Conservation (phyloP, 2,329 filamentous ascomycete genomes). For the Lasiodiplodia sp. region DNA sequence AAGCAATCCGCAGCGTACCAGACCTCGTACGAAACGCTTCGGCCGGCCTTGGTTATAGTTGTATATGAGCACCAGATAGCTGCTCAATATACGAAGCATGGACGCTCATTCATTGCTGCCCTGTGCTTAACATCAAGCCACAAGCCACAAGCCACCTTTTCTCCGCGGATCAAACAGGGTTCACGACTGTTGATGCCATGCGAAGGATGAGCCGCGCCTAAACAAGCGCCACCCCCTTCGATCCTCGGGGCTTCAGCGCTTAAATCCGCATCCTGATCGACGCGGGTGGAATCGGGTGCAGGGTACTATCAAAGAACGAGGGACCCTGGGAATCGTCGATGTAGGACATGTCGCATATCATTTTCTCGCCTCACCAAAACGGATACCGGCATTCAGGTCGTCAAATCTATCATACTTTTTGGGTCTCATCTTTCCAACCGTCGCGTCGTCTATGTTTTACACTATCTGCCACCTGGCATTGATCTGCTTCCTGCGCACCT, state of each 20-base stretch:
- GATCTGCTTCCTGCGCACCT: constrained; percentile 70
- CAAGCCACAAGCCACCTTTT: background rate
- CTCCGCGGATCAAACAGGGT: background rate
- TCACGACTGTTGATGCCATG: constrained; percentile 1
- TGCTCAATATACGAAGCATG: no score
- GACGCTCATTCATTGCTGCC: no score
- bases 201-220: background rate
- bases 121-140: no score
- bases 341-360: constrained; percentile 3
- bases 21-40: no score
- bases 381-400: background rate
- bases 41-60: no score
- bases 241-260: constrained; percentile 8
- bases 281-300: constrained; percentile 14
- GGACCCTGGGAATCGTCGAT: background rate
- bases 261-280: constrained; percentile 13
- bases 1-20: no score
- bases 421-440: constrained; percentile 17
- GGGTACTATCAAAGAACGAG: background rate
- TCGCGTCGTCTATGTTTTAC: constrained; percentile 17
- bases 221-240: background rate
- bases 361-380: constrained; percentile 7
- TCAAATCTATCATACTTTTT: constrained; percentile 27
- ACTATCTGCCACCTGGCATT: constrained; percentile 66
- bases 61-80: no score